Base-by-base conservation (phyloP, 192 early-diverging fungal species). In the Kickxella alabastrina region DNA sequence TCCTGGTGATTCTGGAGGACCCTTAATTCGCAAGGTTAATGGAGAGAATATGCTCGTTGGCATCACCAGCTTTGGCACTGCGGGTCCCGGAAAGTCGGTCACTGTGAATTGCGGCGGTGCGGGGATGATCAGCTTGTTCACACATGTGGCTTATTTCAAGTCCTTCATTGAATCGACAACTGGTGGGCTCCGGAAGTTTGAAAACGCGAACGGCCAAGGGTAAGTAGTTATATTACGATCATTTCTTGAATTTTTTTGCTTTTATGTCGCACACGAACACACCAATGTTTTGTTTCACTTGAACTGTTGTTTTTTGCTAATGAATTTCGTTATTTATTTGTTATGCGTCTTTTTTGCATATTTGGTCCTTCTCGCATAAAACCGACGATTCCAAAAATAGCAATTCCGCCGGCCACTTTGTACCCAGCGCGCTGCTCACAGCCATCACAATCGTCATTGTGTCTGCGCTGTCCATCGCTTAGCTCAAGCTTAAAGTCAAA, bases 1-100 rank as follows among this genome's bases (percentile, higher is more conserved):
- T 40, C 66, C 66, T 0, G 79, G 79, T 18, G 79, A 80, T 28
- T 77, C 74, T 3, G 79, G 79, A 3, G 79, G 79, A 8, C 79
- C 74, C 2, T 31, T 80, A 52, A 54, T 78, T 21, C 75, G 63
- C 52, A 23, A 58, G 31, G 49, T 65, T 18, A 51, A 52, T 23
- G 69, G 78, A 18, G 58, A 49, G n/a, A 58, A 57, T 22, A 57
- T 54, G 39, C 43, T 77, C 37, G 63, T 62, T 2, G 79, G 79
- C 4, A 64, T 80, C 27, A 76, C 74, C 14, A 76, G 73, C 57
- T 80, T 73, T 62, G 78, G 74, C 4, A 70, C 74, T 0, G 55
- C 57, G 0, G 71, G 62, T 10, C 34, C 71, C 18, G 64, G 63
- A 9, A 53, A 62, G 46, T 42, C 62, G 17, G 49, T 63, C 10